Percentiles rank a stretch among this genome's conserved stretches.
phyloP scores from a whole-genome alignment of 257 asterid species.

The Nicotiana obtusifolia region DNA sequence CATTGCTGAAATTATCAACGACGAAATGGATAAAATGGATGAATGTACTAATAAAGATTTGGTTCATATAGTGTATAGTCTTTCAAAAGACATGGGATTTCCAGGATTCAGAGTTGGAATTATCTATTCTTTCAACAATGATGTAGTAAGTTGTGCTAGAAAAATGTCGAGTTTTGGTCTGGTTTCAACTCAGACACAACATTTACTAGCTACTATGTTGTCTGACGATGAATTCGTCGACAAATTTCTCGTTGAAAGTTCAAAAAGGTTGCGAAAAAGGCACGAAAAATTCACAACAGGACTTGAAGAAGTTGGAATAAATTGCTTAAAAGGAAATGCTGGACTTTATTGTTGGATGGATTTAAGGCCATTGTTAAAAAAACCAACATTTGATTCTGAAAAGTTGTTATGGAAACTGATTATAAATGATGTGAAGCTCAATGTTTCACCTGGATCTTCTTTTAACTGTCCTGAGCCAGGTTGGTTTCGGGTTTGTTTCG shows the following conservation, averaged over 20 bases:
- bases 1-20: slow-evolving; percentile 43
- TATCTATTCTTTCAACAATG: slow-evolving; percentile 66
- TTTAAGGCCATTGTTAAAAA: slow-evolving; percentile 36
- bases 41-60: slow-evolving; percentile 29
- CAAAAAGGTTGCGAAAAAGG: slow-evolving; percentile 33
- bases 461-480: slow-evolving; percentile 81
- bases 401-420: slow-evolving; percentile 49
- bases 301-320: slow-evolving; percentile 39
- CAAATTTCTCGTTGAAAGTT: slow-evolving; percentile 15
- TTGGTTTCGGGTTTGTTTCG: slow-evolving; percentile 85
- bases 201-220: neutral
- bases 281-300: slow-evolving; percentile 31
- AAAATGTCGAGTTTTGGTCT: slow-evolving; percentile 16
- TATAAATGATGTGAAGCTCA: slow-evolving; percentile 50
- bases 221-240: neutral
- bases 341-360: slow-evolving; percentile 88
- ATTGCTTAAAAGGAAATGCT: slow-evolving; percentile 57
- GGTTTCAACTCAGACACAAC: neutral
- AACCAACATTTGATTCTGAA: slow-evolving; percentile 50
- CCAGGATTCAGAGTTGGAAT: slow-evolving; percentile 84
- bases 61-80: slow-evolving; percentile 55
- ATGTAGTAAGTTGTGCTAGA: slow-evolving; percentile 33
- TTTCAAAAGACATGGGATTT: slow-evolving; percentile 77
- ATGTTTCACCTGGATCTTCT: slow-evolving; percentile 71
- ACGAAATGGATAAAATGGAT: slow-evolving; percentile 14